These are phyloP conservation scores for Medicago ruthenica DNA, from an alignment of 306 rosid genomes.

Conservation along the genomic window DNA sequence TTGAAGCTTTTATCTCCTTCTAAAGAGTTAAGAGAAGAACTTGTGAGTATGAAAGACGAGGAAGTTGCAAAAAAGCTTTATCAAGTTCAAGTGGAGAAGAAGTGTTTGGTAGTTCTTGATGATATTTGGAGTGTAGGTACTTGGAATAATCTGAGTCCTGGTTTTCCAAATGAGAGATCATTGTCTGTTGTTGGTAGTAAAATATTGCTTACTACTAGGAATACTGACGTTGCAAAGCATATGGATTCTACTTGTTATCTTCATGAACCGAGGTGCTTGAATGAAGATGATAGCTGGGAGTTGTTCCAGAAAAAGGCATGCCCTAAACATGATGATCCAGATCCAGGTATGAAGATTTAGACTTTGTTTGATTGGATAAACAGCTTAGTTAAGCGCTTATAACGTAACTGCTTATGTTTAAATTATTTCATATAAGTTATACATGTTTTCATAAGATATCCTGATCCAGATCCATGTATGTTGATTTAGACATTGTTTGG, in stretches of 20 bases:
- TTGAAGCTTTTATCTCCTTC: constrained; percentile 46
- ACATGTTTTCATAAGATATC: no score
- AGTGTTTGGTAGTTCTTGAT: constrained; percentile 65
- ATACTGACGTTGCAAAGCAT: constrained; percentile 42
- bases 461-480: constrained; percentile 54
- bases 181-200: constrained; percentile 46
- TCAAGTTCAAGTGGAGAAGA: constrained; percentile 50
- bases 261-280: constrained; percentile 48
- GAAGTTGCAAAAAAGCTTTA: constrained; percentile 54
- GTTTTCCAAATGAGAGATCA: constrained; percentile 49
- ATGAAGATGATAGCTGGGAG: constrained; percentile 50
- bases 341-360: constrained; percentile 45
- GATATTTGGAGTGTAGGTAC: constrained; percentile 59
- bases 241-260: constrained; percentile 47
- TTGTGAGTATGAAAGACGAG: constrained; percentile 38
- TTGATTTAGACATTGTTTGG: not conserved
- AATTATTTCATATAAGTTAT: no score
- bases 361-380: no score
- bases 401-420: no score
- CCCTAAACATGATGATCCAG: constrained; percentile 45
- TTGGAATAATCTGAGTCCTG: constrained; percentile 52
- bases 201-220: constrained; percentile 60
- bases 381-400: no score
- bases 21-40: constrained; percentile 46
- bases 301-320: constrained; percentile 58